These are phyloP conservation scores for Petunia axillaris DNA, from an alignment of 257 asterid species.

Conservation along the genomic window DNA sequence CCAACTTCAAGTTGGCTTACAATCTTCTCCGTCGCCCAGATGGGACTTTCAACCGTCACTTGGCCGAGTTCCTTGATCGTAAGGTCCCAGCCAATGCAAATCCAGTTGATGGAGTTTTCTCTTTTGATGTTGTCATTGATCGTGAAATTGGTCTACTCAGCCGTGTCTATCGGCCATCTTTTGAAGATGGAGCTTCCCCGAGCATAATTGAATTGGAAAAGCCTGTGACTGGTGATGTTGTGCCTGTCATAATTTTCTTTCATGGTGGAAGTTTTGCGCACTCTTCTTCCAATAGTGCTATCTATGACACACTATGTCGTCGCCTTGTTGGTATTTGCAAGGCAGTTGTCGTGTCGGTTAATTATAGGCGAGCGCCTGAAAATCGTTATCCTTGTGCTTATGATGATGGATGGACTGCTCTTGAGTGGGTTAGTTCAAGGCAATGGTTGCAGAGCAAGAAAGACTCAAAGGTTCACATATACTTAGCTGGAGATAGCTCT, in stretches of 20 bases:
- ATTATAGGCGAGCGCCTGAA: constrained; percentile 84
- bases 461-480: constrained; percentile 56
- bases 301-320: constrained; percentile 81
- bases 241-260: constrained; percentile 79
- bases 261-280: constrained; percentile 97
- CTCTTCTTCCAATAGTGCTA: constrained; percentile 83
- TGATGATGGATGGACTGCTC: constrained; percentile 84
- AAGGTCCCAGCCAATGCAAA: constrained; percentile 75
- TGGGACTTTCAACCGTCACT: constrained; percentile 83
- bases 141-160: constrained; percentile 67
- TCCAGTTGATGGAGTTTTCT: constrained; percentile 72
- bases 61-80: constrained; percentile 78
- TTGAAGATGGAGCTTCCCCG: constrained; percentile 37
- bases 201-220: constrained; percentile 54
- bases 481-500: constrained; percentile 82
- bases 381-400: constrained; percentile 74
- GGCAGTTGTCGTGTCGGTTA: constrained; percentile 78
- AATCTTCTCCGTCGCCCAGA: constrained; percentile 81
- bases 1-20: constrained; percentile 83
- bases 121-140: constrained; percentile 68
- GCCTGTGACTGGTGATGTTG: constrained; percentile 57
- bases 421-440: constrained; percentile 69
- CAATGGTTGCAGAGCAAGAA: constrained; percentile 65
- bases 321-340: constrained; percentile 67
- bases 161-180: constrained; percentile 61